Conservation (phyloP, 176 grass and related monocot species). For the Calamus simplicifolius region DNA sequence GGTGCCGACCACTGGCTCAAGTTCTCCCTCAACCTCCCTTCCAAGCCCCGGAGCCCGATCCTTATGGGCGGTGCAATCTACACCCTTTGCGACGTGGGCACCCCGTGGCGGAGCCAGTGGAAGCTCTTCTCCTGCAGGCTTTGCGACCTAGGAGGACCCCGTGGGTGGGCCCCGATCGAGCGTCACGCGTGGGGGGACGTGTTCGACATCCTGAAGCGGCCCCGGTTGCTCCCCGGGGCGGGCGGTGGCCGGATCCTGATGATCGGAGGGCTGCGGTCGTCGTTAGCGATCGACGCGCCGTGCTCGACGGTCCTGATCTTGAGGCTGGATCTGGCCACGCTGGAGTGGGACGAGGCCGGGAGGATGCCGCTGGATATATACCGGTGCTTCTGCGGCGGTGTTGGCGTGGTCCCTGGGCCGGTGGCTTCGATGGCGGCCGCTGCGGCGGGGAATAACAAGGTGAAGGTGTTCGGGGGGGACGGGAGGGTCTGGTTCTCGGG, state of each 20-base stretch:
- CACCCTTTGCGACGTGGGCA: constrained; percentile 86
- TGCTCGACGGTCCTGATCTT: constrained; percentile 97
- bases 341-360: constrained; percentile 98
- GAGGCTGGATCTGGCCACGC: constrained; percentile 63
- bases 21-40: constrained; percentile 79
- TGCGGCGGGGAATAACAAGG: constrained; percentile 71
- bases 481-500: constrained; percentile 96
- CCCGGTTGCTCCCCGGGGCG: constrained; percentile 58
- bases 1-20: constrained; percentile 67
- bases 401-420: constrained; percentile 25
- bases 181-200: constrained; percentile 62
- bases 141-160: constrained; percentile 26
- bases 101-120: constrained; percentile 96
- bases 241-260: constrained; percentile 69
- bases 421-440: constrained; percentile 2
- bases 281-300: constrained; percentile 64
- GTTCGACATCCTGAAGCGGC: constrained; percentile 92
- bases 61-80: constrained; percentile 61
- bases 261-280: constrained; percentile 85
- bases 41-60: constrained; percentile 87
- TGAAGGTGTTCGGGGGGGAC: constrained; percentile 94
- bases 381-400: constrained; percentile 71
- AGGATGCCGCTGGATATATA: constrained; percentile 92
- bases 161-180: constrained; percentile 75
- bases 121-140: constrained; percentile 93